Base-by-base conservation (phyloP, 2,329 filamentous ascomycete genomes). In the Nemania abortiva region DNA sequence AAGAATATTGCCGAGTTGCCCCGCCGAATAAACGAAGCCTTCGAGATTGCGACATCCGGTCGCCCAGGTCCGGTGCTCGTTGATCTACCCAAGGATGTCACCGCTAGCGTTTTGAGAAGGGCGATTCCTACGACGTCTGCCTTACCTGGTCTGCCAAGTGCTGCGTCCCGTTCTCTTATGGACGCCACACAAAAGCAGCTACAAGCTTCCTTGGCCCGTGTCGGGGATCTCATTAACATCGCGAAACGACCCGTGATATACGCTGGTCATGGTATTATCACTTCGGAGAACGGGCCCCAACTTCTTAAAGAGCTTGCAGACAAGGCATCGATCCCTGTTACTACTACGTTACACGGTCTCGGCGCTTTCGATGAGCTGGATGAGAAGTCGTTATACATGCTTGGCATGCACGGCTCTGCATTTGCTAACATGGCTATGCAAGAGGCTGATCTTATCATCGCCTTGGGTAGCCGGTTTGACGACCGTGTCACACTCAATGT, bases 341-440 rank as follows among this genome's bases (percentile, higher is more conserved):
- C 63, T 18, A 65, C 63, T 29, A 98, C 96, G 63, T 90, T 99
- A 6, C 95, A 97, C 77, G 96, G 95, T 75, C 89, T 99, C 9
- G 96, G 96, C 76, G 93, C 90, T 24, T 98, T 92, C 74, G 95
- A 98, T 77, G 96, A 98, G 84, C 88, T 96, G 13, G 94, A 98
- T 77, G 90, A 94, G 74, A 98, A 97, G 88, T 92, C 95, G 53
- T 87, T 98, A 60, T 95, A 98, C 84, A 99, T 99, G 96, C 90
- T 98, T 34, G 96, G 96, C 73, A 98, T 98, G 96, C 95, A 98
- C 85, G 96, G 96, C 69, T 92, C 95, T 9, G 95, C 94, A 7
- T 99, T 97, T 78, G 96, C 96, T 80, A 99, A 99, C 85, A 94
- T 98, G 92, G 90, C 96, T 18, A 98, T 99, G 85, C 95, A 99